Percentiles rank a stretch among this genome's conserved stretches.
phyloP scores from a whole-genome alignment of 345 rosid species.

The Microthlaspi erraticum region DNA sequence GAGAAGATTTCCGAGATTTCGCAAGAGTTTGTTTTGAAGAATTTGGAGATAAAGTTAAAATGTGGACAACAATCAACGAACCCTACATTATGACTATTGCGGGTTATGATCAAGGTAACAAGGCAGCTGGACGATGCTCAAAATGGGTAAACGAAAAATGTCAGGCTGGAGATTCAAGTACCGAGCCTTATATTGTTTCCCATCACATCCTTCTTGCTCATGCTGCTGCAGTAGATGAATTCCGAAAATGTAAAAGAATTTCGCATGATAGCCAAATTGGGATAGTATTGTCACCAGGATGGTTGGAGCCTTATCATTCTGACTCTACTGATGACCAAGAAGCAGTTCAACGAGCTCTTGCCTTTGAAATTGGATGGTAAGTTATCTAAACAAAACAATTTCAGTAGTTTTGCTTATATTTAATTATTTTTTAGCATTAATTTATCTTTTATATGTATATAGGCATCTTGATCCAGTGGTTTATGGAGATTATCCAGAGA shows the following conservation, averaged over 20 bases:
- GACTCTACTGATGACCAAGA: slow-evolving; percentile 32
- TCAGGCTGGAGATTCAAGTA: slow-evolving; percentile 43
- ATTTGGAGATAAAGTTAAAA: slow-evolving; percentile 59
- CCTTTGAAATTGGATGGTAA: slow-evolving; percentile 43
- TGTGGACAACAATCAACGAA: slow-evolving; percentile 61
- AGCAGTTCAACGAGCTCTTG: slow-evolving; percentile 43
- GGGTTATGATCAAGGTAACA: slow-evolving; percentile 46
- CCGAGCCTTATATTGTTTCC: slow-evolving; percentile 47
- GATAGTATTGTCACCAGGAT: slow-evolving; percentile 44
- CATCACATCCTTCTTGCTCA: slow-evolving; percentile 48
- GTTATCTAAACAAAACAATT: background rate
- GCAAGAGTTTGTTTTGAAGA: slow-evolving; percentile 50
- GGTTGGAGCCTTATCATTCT: slow-evolving; percentile 46
- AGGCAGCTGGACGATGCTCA: slow-evolving; percentile 51
- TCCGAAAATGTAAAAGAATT: slow-evolving; percentile 38
- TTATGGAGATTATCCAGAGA: slow-evolving; percentile 45
- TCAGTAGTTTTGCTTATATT: background rate
- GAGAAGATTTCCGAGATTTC: slow-evolving; percentile 55
- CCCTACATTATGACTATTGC: slow-evolving; percentile 45
- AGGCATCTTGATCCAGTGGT: slow-evolving; percentile 49
- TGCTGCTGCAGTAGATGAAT: slow-evolving; percentile 49
- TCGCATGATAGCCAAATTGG: slow-evolving; percentile 41
- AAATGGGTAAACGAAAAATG: slow-evolving; percentile 42
- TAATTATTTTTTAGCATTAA: background rate
- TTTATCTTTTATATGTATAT: background rate